phyloP scores from a whole-genome alignment of 192 early-diverging fungal genomes.

The Coemansia sp. region DNA sequence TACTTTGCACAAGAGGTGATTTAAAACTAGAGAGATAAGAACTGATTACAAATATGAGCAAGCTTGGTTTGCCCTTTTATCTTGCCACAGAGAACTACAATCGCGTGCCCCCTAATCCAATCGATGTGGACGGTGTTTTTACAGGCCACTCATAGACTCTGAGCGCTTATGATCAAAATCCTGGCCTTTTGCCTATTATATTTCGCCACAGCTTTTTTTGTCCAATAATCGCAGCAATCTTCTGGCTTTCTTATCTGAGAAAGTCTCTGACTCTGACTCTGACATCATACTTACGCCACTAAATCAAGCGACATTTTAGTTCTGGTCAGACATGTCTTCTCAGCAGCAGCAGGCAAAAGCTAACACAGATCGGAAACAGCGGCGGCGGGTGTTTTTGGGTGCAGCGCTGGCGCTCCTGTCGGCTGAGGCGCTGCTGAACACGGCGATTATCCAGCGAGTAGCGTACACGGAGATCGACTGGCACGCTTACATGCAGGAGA shows the following conservation, averaged over 20 bases:
- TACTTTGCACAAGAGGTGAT: no score
- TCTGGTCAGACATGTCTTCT: no score
- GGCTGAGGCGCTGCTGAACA: slow-evolving; percentile 14
- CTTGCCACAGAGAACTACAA: no score
- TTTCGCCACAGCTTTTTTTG: no score
- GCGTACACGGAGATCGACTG: slow-evolving; percentile 95
- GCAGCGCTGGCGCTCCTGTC: slow-evolving; percentile 15
- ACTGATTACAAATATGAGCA: no score
- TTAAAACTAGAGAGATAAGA: no score
- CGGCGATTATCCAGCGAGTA: slow-evolving; percentile 26
- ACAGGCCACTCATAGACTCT: no score
- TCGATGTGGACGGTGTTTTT: background rate
- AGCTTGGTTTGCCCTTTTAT: no score
- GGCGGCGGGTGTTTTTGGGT: slow-evolving; percentile 15
- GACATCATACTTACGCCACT: background rate
- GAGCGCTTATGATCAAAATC: no score
- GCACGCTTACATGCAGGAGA: slow-evolving; percentile 94
- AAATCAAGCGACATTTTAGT: no score
- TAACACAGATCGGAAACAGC: background rate
- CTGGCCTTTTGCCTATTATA: no score
- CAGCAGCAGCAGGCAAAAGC: background rate
- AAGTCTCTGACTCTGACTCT: background rate
- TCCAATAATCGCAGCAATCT: background rate
- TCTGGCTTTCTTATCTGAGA: background rate
- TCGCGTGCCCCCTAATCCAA: background rate